Base-by-base conservation (phyloP, 495 filamentous ascomycete species). In the Hypoxylon perforatum region DNA sequence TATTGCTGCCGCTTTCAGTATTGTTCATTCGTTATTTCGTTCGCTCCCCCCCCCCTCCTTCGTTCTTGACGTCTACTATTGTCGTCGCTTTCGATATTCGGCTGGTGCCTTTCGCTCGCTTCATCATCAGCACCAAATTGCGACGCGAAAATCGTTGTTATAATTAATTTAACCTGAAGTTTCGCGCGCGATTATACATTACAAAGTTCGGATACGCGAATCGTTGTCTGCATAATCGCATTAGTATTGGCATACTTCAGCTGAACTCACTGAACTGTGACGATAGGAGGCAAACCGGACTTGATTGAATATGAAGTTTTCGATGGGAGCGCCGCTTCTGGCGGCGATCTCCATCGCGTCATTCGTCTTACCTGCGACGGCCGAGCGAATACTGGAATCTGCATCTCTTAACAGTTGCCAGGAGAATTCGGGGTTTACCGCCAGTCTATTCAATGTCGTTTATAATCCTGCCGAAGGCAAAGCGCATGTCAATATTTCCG, bases 351-450 rank as follows among this genome's bases (percentile, higher is more conserved):
- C 73, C 25, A 66, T 81, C 56, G 67, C 75, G 23, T 66, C 77
- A 10, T 3, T 75, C 54, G 54, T 78, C 39, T 48, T 74, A 38
- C 75, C 72, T 35, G 67, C 64, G 38, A 68, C 72, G 28, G 76
- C 71, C 36, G 73, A 74, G 36, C 52, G 69, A 49, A 73, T 78
- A 23, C 77, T 96, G 53, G 81, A 90, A 72, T 93, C 92, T 39
- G 90, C 87, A 65, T 92, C 92, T 51, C 82, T 96, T 55, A 90
- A 87, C 57, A 79, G 91, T 22, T 96, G 92, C 73, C 90, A 92
- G 81, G 84, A 86, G 47, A 88, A 91, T 70, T 91, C 90, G 15
- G 90, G 87, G 63, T 94, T 95, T 73, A 90, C 90, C 5, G 92
- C 92, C 35, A 92, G 88, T 57, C 82, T 93, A 23, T 95, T 96